Conservation (phyloP, 1,139 yeast genomes). For the Debaryomycetaceae sp. region DNA sequence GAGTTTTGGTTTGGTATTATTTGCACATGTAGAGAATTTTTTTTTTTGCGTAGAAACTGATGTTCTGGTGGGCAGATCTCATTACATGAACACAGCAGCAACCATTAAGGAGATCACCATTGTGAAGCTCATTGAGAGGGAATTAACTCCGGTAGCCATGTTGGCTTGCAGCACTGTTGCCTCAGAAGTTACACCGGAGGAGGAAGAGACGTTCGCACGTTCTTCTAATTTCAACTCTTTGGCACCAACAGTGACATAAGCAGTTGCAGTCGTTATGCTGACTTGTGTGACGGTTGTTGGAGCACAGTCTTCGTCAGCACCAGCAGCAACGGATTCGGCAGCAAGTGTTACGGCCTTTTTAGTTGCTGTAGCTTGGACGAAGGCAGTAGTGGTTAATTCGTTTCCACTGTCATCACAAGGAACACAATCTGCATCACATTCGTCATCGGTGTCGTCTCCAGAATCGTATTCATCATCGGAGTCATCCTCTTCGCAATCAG, state of each 20-base stretch:
- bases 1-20: not conserved
- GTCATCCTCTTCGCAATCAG: slow-evolving; percentile 8
- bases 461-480: slow-evolving; percentile 7
- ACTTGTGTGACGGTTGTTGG: slow-evolving; percentile 7
- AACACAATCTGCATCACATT: slow-evolving; percentile 3
- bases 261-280: slow-evolving; percentile 5
- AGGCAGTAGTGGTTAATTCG: slow-evolving; percentile 2
- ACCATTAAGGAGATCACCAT: slow-evolving; percentile 2
- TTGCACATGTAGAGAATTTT: not conserved
- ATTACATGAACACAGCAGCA: slow-evolving; percentile 4
- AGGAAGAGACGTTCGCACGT: slow-evolving; percentile 1
- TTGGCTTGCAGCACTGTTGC: slow-evolving; percentile 4
- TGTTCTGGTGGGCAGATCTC: slow-evolving; percentile 1
- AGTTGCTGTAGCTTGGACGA: slow-evolving; percentile 2
- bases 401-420: slow-evolving; percentile 4
- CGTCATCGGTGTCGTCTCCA: slow-evolving; percentile 1
- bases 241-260: slow-evolving; percentile 5
- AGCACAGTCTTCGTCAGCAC: slow-evolving; percentile 5
- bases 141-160: slow-evolving; percentile 2
- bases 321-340: slow-evolving; percentile 1
- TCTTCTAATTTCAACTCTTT: slow-evolving; percentile 1
- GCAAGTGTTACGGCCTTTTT: not conserved
- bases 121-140: slow-evolving; percentile 2
- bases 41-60: not conserved
- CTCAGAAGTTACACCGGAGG: slow-evolving; percentile 1